Evolutionary conservation across 2,329 filamentous ascomycete genomes (phyloP), one percentile per base, ranked within the genome.

Genomic region (Neonectria ditissima): DNA sequence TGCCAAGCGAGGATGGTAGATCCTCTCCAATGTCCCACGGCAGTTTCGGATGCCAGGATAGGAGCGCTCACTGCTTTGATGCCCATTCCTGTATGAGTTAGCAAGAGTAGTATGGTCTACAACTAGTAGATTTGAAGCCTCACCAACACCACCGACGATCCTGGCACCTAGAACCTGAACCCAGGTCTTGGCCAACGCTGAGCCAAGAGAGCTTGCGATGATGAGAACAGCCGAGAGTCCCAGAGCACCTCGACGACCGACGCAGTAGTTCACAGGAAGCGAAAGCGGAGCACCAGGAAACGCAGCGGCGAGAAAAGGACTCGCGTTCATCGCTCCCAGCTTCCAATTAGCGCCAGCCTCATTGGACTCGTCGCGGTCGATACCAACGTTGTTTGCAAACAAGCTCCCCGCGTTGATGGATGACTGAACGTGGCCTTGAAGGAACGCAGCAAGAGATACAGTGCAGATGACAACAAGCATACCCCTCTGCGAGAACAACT

Each of bases 61-160:
- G 82, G 80, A 0, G 82, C 81, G 39, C 81, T 84, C 37, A 83
- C 81, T 0, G 82, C 82, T 63, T 84, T 84, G 26, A 84, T 77
- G 0, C 82, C 82, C 82, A 84, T 84, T 1, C 80, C 82, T 70
- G 3, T 14, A 9, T 5, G 2, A n/a, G 3, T 7, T 2, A 52
- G 18, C 16, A 32, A 3, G 26, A 30, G 34, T 8, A n/a, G 24
- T 4, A 6, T 18, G 20, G n/a, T n/a, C n/a, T n/a, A n/a, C n/a
- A n/a, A n/a, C n/a, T n/a, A n/a, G n/a, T n/a, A 2, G 30, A 28
- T 26, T 52, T n/a, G 10, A 7, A 11, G 9, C 16, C 51, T 24
- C 43, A 69, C 68, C 68, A 41, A 70, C 30, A 39, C 68, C 68
- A 0, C 57, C 65, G 18, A 70, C 48, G 14, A 70, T 59, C 16